Evolutionary conservation across 2,329 filamentous ascomycete species (phyloP).

Genomic region (Colletotrichum australisinense): DNA sequence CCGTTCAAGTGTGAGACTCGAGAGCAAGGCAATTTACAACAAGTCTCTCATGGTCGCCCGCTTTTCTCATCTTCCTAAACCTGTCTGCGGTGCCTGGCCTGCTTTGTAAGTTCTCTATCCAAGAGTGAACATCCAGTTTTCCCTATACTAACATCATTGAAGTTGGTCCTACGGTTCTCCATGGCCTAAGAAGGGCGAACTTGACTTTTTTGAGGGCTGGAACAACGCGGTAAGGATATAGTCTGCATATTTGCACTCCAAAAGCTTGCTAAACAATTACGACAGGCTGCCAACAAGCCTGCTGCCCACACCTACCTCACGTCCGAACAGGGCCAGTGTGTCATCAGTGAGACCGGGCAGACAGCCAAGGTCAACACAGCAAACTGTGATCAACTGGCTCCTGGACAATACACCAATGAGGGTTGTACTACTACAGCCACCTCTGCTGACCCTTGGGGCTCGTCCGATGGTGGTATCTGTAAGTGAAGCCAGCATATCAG

Average conservation of each 20-base stretch:
- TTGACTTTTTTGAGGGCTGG: constrained; percentile 77
- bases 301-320: constrained; percentile 64
- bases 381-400: constrained; percentile 54
- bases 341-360: constrained; percentile 44
- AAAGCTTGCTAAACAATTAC: constrained; percentile 54
- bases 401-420: constrained; percentile 48
- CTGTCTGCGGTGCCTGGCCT: constrained; percentile 78
- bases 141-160: constrained; percentile 3
- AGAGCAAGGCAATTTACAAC: constrained; percentile 71
- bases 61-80: constrained; percentile 74
- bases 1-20: constrained; percentile 71
- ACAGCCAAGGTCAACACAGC: constrained; percentile 44
- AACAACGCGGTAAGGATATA: constrained; percentile 57
- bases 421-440: constrained; percentile 55
- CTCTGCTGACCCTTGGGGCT: constrained; percentile 50
- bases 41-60: constrained; percentile 77
- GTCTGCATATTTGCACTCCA: not conserved
- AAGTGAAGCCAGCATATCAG: constrained; percentile 34
- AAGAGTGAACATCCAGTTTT: too few relatives aligned
- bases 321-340: constrained; percentile 50
- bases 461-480: constrained; percentile 53
- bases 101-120: constrained; percentile 62
- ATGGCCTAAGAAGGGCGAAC: constrained; percentile 73
- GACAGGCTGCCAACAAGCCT: constrained; percentile 59
- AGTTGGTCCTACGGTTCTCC: constrained; percentile 61